Conservation (phyloP, 2,329 filamentous ascomycete genomes). For the Aureobasidium namibiae region DNA sequence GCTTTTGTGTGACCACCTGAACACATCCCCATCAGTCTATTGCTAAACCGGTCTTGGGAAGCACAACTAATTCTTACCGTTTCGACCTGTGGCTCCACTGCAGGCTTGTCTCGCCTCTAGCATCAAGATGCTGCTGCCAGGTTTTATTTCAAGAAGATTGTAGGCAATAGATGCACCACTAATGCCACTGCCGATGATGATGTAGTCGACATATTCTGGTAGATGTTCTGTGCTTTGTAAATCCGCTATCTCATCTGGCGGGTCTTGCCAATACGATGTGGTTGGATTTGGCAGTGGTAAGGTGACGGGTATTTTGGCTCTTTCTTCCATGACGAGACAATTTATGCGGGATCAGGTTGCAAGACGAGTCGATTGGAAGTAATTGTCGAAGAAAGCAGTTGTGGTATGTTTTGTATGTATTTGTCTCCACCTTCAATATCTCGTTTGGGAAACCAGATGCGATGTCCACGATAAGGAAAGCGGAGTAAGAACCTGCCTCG, state of each 20-base stretch:
- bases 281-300: conserved; percentile 28
- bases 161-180: conserved; percentile 31
- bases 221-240: conserved; percentile 20
- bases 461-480: not conserved
- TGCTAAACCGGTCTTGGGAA: not conserved
- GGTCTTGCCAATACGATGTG: conserved; percentile 35
- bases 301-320: conserved; percentile 15
- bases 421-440: not conserved
- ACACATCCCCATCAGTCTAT: not conserved
- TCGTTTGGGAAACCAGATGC: not conserved
- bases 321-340: conserved; percentile 5
- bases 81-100: conserved; percentile 34
- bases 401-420: not conserved
- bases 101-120: conserved; percentile 32
- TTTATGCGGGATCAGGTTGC: too few relatives aligned
- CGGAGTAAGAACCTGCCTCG: not conserved
- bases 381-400: not conserved
- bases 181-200: conserved; percentile 34
- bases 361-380: too few relatives aligned
- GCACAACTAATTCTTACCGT: conserved; percentile 18
- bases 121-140: conserved; percentile 25
- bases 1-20: conserved; percentile 41
- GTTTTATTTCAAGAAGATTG: conserved; percentile 25
- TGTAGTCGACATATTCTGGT: conserved; percentile 25
- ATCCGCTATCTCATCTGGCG: conserved; percentile 30